Conservation (phyloP, 1,139 yeast species). For the Geotrichum cucujoidarum region DNA sequence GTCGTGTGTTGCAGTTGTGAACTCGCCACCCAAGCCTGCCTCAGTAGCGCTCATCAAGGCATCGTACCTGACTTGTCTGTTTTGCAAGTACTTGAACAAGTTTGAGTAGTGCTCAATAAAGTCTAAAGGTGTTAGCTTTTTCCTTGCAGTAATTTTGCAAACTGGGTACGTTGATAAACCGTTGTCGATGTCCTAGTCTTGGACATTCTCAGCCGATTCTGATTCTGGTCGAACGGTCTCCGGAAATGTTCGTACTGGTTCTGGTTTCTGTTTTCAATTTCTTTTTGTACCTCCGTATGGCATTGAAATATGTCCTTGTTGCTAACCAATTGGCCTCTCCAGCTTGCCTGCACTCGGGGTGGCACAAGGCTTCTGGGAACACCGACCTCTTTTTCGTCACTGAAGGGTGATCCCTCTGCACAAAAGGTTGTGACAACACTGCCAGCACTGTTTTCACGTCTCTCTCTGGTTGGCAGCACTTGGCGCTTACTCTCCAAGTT, state of each 20-base stretch:
- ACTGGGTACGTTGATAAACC: slow-evolving; percentile 11
- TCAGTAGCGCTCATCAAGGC: neutral
- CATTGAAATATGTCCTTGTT: slow-evolving; percentile 10
- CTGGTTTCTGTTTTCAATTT: neutral
- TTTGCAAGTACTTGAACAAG: slow-evolving; percentile 12
- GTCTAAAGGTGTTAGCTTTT: slow-evolving; percentile 9
- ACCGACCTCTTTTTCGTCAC: no score
- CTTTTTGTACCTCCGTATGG: no score
- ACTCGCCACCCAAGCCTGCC: neutral
- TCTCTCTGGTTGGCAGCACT: no score
- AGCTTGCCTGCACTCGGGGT: no score
- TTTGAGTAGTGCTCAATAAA: slow-evolving; percentile 15
- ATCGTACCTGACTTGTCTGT: slow-evolving; percentile 5
- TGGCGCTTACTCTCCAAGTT: no score
- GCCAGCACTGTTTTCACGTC: no score
- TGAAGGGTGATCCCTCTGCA: no score
- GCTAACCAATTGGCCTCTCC: slow-evolving; percentile 13
- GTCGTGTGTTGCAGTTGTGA: neutral
- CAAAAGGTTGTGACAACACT: no score
- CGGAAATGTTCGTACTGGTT: slow-evolving; percentile 16
- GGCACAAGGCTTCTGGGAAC: no score
- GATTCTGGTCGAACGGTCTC: slow-evolving; percentile 5
- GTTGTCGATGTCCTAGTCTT: slow-evolving; percentile 11
- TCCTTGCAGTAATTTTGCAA: no score
- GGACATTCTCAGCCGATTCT: slow-evolving; percentile 3